phyloP scores from a whole-genome alignment of 2,329 filamentous ascomycete genomes.

The Epichloe amarillans region DNA sequence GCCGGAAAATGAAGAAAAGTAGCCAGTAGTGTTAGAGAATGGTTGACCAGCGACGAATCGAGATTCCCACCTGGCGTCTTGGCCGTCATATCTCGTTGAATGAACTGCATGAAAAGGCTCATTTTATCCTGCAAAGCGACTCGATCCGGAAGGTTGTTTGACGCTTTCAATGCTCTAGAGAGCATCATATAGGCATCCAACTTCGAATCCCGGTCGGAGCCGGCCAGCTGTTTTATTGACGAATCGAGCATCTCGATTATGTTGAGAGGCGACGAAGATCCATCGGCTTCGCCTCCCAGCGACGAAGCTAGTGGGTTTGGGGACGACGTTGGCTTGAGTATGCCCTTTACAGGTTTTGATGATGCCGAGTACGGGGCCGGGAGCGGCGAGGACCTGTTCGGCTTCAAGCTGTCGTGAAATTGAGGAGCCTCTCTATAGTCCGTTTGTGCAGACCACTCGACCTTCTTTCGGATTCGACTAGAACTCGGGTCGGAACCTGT shows the following conservation, averaged over 20 bases:
- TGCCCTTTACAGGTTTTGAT: constrained; percentile 45
- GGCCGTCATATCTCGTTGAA: constrained; percentile 64
- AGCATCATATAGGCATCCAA: constrained; percentile 81
- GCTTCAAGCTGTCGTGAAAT: constrained; percentile 25
- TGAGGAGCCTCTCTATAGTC: constrained; percentile 41
- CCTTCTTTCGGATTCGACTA: constrained; percentile 35
- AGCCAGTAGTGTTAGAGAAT: constrained; percentile 64
- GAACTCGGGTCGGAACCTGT: constrained; percentile 30
- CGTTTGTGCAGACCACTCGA: constrained; percentile 43
- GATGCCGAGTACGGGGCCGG: constrained; percentile 24
- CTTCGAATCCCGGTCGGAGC: constrained; percentile 56
- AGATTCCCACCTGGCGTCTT: constrained; percentile 39
- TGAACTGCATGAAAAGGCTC: constrained; percentile 63
- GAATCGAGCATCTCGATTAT: constrained; percentile 77
- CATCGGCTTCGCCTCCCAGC: constrained; percentile 28
- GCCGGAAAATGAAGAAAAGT: constrained; percentile 63
- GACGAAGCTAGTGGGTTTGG: constrained; percentile 30
- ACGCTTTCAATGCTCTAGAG: constrained; percentile 61
- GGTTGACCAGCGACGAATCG: constrained; percentile 60
- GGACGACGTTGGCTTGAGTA: constrained; percentile 59
- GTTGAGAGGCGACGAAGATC: constrained; percentile 29
- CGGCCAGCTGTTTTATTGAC: constrained; percentile 66
- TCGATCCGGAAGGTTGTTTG: constrained; percentile 67
- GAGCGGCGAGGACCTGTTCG: constrained; percentile 26
- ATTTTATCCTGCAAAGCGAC: constrained; percentile 65